Conservation (phyloP, 345 rosid genomes). For the Murraya paniculata region DNA sequence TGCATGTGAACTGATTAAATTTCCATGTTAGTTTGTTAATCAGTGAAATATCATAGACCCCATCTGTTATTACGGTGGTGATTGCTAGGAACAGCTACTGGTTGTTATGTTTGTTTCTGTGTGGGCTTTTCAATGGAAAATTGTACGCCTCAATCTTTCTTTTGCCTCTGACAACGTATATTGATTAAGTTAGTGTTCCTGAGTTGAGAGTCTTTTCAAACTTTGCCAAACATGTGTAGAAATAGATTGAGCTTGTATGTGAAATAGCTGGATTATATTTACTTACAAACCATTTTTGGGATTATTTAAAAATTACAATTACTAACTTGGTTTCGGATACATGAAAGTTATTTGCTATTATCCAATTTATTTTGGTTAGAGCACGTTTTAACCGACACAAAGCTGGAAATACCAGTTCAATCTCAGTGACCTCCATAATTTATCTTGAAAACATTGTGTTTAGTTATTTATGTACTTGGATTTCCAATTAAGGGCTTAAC, state of each 20-base stretch:
- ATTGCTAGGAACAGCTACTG: neutral
- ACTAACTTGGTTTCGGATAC: neutral
- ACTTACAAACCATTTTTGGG: neutral
- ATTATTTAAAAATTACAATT: neutral
- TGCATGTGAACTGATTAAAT: too few relatives aligned
- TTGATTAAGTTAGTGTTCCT: neutral
- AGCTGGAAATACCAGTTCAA: neutral
- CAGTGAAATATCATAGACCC: neutral
- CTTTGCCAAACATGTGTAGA: neutral
- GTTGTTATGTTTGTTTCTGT: neutral
- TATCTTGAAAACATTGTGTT: neutral
- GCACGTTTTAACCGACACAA: neutral
- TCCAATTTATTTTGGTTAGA: neutral
- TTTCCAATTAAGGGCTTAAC: neutral
- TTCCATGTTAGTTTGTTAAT: neutral
- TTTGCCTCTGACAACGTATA: neutral
- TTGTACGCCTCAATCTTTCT: neutral
- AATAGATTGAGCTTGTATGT: neutral
- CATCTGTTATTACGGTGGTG: neutral
- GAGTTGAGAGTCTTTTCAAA: neutral
- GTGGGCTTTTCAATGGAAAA: neutral
- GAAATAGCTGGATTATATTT: neutral
- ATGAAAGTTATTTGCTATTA: neutral
- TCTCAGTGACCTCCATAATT: neutral
- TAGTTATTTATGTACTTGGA: neutral